These are phyloP conservation scores for Yamadazyma blattariae DNA, from an alignment of 1,139 yeast genomes.

Conservation along the genomic window DNA sequence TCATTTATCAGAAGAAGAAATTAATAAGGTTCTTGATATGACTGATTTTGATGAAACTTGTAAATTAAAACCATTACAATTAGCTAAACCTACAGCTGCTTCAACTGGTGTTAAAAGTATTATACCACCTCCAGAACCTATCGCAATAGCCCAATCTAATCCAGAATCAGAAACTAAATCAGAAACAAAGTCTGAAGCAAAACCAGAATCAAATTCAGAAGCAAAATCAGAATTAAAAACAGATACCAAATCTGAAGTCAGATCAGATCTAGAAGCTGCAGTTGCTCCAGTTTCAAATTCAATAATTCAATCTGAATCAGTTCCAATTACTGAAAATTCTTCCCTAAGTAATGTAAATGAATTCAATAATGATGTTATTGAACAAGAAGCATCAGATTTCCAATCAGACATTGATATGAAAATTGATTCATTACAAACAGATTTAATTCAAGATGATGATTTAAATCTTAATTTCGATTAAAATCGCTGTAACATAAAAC, in stretches of 20 bases:
- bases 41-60: constrained; percentile 47
- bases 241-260: neutral
- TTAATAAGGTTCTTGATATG: constrained; percentile 40
- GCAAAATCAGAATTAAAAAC: neutral
- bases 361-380: neutral
- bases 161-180: neutral
- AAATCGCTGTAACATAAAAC: constrained; percentile 1
- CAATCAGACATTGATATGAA: constrained; percentile 3
- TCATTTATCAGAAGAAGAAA: constrained; percentile 22
- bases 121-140: no score
- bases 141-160: neutral
- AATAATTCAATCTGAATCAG: neutral
- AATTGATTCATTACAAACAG: constrained; percentile 2
- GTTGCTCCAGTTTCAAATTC: neutral
- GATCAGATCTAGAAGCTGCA: neutral
- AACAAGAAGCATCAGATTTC: constrained; percentile 1
- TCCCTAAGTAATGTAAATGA: constrained; percentile 1
- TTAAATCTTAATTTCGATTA: constrained; percentile 3
- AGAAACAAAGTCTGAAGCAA: neutral
- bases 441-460: constrained; percentile 4
- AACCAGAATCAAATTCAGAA: neutral
- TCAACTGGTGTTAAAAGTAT: neutral
- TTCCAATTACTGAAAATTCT: neutral
- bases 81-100: constrained; percentile 5
- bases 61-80: constrained; percentile 36